These are phyloP conservation scores for Phyllosticta paracitricarpa DNA, from an alignment of 2,329 filamentous ascomycete genomes.

Conservation along the genomic window DNA sequence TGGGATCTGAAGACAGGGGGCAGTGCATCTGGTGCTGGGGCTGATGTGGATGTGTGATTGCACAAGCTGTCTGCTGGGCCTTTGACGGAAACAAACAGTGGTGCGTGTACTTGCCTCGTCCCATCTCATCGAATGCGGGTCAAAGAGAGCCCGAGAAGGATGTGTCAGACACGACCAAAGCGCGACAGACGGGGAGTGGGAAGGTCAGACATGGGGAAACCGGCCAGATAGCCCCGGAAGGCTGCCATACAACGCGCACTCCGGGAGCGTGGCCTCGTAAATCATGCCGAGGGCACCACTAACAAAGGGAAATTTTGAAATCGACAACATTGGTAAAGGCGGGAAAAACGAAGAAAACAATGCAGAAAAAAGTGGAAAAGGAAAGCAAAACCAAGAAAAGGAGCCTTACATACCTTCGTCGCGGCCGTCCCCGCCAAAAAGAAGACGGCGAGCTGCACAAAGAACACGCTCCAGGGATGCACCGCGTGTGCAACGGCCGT, in stretches of 20 bases:
- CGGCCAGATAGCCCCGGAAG: too few relatives aligned
- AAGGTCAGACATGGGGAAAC: background rate
- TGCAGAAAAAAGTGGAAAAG: background rate
- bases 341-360: background rate
- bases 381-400: background rate
- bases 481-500: slow-evolving; percentile 74
- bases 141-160: background rate
- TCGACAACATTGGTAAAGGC: background rate
- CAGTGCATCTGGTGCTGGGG: background rate
- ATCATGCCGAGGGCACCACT: background rate
- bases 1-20: background rate
- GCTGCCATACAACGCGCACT: too few relatives aligned
- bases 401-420: slow-evolving; percentile 54
- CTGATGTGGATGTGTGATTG: background rate
- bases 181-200: background rate
- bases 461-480: slow-evolving; percentile 94
- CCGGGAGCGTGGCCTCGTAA: background rate
- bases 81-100: background rate
- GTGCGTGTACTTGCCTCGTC: background rate
- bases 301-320: background rate
- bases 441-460: slow-evolving; percentile 71
- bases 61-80: background rate
- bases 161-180: background rate
- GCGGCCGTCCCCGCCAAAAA: slow-evolving; percentile 76
- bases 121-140: background rate